phyloP scores from a whole-genome alignment of 2,329 filamentous ascomycete genomes.

The Sclerotinia nivalis region DNA sequence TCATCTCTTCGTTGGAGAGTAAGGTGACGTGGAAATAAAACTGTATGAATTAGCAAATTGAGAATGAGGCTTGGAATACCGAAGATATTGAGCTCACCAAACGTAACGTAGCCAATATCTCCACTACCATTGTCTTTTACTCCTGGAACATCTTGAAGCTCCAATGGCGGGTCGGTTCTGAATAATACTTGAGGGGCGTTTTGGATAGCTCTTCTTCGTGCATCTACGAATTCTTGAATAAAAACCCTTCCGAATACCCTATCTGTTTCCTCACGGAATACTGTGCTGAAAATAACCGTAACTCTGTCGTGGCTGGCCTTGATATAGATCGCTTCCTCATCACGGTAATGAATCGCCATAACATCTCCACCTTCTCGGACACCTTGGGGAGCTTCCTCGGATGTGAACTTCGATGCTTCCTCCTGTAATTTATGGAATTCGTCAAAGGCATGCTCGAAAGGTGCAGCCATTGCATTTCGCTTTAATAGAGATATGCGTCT shows the following conservation, averaged over 20 bases:
- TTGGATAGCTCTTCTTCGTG: slow-evolving; percentile 89
- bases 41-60: slow-evolving; percentile 48
- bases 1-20: slow-evolving; percentile 87
- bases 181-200: slow-evolving; percentile 98
- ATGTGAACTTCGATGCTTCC: slow-evolving; percentile 88
- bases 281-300: slow-evolving; percentile 97
- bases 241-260: slow-evolving; percentile 98
- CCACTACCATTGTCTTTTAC: slow-evolving; percentile 72
- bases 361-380: slow-evolving; percentile 86
- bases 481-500: slow-evolving; percentile 88
- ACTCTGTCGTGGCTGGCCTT: slow-evolving; percentile 97
- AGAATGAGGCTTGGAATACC: slow-evolving; percentile 28
- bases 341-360: slow-evolving; percentile 96
- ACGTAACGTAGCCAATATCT: slow-evolving; percentile 96
- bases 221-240: slow-evolving; percentile 97
- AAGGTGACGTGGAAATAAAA: slow-evolving; percentile 93
- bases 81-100: slow-evolving; percentile 60
- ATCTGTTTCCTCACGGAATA: slow-evolving; percentile 97
- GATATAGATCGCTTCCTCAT: slow-evolving; percentile 98
- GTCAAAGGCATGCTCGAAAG: slow-evolving; percentile 95
- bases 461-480: slow-evolving; percentile 97
- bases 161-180: slow-evolving; percentile 88
- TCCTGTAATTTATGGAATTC: slow-evolving; percentile 86
- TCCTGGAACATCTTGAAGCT: slow-evolving; percentile 85
- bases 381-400: slow-evolving; percentile 90